Percentiles rank a stretch among this genome's conserved stretches.
phyloP scores from a whole-genome alignment of 371 early-diverging fungal genomes.

The Umbelopsis sp. region DNA sequence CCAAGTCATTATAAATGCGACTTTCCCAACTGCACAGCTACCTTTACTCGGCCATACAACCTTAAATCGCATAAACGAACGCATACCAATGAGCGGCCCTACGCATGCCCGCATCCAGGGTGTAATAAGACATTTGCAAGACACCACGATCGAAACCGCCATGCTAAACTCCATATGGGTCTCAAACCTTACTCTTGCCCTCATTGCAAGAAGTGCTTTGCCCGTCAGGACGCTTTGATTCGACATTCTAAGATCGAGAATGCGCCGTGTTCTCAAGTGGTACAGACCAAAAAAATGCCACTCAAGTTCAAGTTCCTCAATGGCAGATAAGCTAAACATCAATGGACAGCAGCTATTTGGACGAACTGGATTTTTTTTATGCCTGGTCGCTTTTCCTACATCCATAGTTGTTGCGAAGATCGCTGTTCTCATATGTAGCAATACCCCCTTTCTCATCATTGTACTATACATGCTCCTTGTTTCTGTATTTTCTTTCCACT shows the following conservation, averaged over 20 bases:
- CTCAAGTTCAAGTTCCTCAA: constrained; percentile 12
- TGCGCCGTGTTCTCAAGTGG: constrained; percentile 7
- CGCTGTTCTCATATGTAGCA: too few relatives aligned
- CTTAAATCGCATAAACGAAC: constrained; percentile 74
- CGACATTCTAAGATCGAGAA: constrained; percentile 59
- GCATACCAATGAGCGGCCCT: constrained; percentile 75
- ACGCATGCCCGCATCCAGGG: constrained; percentile 53
- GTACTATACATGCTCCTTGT: too few relatives aligned
- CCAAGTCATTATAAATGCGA: constrained; percentile 7
- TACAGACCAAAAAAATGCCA: constrained; percentile 4
- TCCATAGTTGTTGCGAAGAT: too few relatives aligned
- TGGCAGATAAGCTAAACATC: neutral
- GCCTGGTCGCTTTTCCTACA: too few relatives aligned
- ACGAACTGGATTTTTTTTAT: too few relatives aligned
- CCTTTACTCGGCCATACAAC: constrained; percentile 74
- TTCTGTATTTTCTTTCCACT: too few relatives aligned
- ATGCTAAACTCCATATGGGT: constrained; percentile 64
- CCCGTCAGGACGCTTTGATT: constrained; percentile 73
- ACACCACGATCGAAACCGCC: constrained; percentile 83
- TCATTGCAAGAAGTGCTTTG: constrained; percentile 69
- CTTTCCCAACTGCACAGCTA: constrained; percentile 8
- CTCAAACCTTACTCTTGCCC: constrained; percentile 61
- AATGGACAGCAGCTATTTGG: too few relatives aligned
- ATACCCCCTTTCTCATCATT: too few relatives aligned
- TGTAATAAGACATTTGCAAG: constrained; percentile 68